Base-by-base conservation (phyloP, 495 filamentous ascomycete genomes). In the Mytilinidion resinicola region DNA sequence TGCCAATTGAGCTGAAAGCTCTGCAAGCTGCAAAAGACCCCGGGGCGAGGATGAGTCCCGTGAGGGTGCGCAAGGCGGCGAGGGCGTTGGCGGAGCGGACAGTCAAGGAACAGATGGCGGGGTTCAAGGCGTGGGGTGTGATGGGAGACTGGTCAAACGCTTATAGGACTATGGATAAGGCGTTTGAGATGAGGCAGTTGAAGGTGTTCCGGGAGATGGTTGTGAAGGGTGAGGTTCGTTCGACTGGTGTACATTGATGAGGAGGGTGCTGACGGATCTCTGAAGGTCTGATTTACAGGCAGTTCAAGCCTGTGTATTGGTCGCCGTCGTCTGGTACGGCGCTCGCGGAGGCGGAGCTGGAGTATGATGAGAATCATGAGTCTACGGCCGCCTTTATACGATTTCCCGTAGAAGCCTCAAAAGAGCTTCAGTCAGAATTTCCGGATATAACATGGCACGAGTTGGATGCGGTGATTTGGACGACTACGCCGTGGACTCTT, bases 1-100 rank as follows among this genome's bases (percentile, higher is more conserved):
- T 99, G 52, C 93, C 93, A 8, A 99, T 99, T 73, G 93, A 99
- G 77, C 76, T 97, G 41, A 96, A 96, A 72, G 93, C 92, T n/a
- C 81, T 98, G 37, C 87, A 88, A 66, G 72, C 72, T 46, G 72
- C 77, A 44, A 76, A 73, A 38, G 53, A 69, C 41, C 52, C 54
- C 12, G 41, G 17, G 21, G 36, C 14, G 9, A 9, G 21, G 21
- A 19, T 49, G 15, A 49, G 46, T 39, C 70, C 81, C 0, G 66
- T 75, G 33, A 64, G 67, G 37, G 81, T 96, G 42, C 82, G 95
- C 11, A 76, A 78, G 56, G 78, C 82, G n/a, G 95, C 95, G 4
- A 76, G 85, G 53, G 69, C 80, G 49, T 80, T 99, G 48, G 93
- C 95, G 5, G 70, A 72, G 15, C 78, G 81, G 68, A 89, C 92